Base-by-base conservation (phyloP, 345 rosid species). In the Murraya paniculata region DNA sequence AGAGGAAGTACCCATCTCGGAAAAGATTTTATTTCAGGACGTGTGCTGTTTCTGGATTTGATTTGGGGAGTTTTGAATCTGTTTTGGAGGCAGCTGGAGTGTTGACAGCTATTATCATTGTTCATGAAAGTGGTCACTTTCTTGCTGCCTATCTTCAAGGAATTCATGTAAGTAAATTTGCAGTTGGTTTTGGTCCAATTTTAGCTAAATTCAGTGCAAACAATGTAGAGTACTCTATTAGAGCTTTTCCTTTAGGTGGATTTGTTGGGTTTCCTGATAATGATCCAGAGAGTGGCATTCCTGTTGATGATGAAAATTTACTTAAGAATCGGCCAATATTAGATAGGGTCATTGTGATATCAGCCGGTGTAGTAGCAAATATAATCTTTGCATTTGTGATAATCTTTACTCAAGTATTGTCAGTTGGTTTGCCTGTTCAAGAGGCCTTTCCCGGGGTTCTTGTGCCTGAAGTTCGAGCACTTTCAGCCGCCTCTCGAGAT, bases 251-350 rank as follows among this genome's bases (percentile, higher is more conserved):
- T 53, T 39, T 96, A 45, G 97, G 99, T 79, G 98, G 99, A 21
- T 96, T 93, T 80, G 97, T 93, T 55, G 99, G 97, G 72, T 93
- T 93, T 82, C 99, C 99, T 75, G 98, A 96, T 81, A 95, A 95
- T 79, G 99, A 96, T 81, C 99, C 99, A 0, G 94, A 95, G 13
- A 91, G 94, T 81, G 90, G 85, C 35, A 95, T 96, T 73, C 97
- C 99, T 0, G 84, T 83, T 0, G 94, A 96, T 62, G 98, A 93
- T 87, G 84, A 68, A 78, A 89, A 96, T 82, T 89, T 96, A 45
- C 96, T 93, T 7, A 96, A 96, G 87, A 92, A 96, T 79, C 87
- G 99, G 68, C 99, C 99, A 16, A 86, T 89, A 33, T 59, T 94
- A 72, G 99, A 95, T 82, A 87, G 99, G 66, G 84, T 84, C 4